A percentile compares a stretch with the other conserved stretches of the same genome.
Evolutionary conservation across 2,329 filamentous ascomycete species (phyloP).

Genomic region (Penicillium sp.): DNA sequence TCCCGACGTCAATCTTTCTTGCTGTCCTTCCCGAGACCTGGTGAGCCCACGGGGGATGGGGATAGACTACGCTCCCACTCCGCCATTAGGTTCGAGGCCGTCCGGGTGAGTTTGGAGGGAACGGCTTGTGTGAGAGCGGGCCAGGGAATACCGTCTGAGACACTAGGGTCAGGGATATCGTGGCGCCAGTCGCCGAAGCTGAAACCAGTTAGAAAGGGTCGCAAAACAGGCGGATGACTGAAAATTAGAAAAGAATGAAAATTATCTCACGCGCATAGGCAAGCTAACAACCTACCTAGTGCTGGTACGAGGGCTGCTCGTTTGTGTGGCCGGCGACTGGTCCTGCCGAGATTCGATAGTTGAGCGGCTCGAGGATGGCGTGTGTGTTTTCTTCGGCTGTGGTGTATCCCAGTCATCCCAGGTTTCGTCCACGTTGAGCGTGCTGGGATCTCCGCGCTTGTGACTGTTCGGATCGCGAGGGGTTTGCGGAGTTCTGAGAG

Average conservation of each 20-base stretch:
- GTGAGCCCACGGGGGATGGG: constrained; percentile 46
- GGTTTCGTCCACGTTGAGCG: constrained; percentile 52
- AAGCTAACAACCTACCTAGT: constrained; percentile 52
- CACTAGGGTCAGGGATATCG: constrained; percentile 35
- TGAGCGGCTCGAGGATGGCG: constrained; percentile 53
- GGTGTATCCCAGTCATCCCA: constrained; percentile 64
- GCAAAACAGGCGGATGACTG: neutral
- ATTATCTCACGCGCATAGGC: constrained; percentile 16
- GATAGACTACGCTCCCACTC: constrained; percentile 86
- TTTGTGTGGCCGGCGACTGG: constrained; percentile 50
- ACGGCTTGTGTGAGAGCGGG: constrained; percentile 73
- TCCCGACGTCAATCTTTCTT: constrained; percentile 35
- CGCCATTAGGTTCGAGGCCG: constrained; percentile 83
- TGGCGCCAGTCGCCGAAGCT: constrained; percentile 47
- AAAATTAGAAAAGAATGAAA: constrained; percentile 3
- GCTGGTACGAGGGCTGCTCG: constrained; percentile 59
- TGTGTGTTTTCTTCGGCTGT: constrained; percentile 44
- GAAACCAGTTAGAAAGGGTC: constrained; percentile 34
- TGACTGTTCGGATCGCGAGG: constrained; percentile 40
- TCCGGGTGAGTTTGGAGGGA: constrained; percentile 78
- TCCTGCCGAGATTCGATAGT: constrained; percentile 56
- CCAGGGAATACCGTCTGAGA: constrained; percentile 60
- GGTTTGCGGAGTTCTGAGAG: constrained; percentile 36
- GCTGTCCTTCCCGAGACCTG: constrained; percentile 32
- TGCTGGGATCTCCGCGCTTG: constrained; percentile 40